Percentiles rank a stretch among this genome's conserved stretches.
Conservation (phyloP, 352 stramenopile species). For the Pythium insidiosum region DNA sequence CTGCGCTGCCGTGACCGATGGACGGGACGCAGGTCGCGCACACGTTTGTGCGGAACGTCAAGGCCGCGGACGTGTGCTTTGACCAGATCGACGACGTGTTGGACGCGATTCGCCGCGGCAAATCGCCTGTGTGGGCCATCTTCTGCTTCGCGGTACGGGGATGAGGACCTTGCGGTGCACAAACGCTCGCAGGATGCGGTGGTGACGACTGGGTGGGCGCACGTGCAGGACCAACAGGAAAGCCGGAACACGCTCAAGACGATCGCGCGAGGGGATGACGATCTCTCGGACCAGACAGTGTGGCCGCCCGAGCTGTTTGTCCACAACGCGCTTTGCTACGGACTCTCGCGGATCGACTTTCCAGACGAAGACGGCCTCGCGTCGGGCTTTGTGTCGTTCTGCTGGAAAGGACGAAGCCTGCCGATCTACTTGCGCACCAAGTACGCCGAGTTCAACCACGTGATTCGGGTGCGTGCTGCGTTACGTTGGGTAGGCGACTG, state of each 20-base stretch:
- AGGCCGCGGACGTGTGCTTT: conserved; percentile 71
- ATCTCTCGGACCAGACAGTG: conserved; percentile 56
- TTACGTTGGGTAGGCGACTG: background rate
- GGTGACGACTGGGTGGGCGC: background rate
- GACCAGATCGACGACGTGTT: conserved; percentile 68
- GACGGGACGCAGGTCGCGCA: conserved; percentile 50
- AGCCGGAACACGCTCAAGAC: conserved; percentile 77
- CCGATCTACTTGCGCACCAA: conserved; percentile 83
- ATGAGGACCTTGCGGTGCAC: background rate
- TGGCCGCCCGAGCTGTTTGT: conserved; percentile 78
- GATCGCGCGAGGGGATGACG: conserved; percentile 52
- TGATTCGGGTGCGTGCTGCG: conserved; percentile 70
- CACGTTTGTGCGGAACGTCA: conserved; percentile 80
- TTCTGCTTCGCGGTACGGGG: conserved; percentile 63
- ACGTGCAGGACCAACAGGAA: conserved; percentile 53
- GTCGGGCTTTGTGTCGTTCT: conserved; percentile 76
- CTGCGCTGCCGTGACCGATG: too few relatives aligned
- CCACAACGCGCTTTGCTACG: conserved; percentile 74
- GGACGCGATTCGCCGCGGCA: conserved; percentile 54
- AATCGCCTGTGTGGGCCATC: conserved; percentile 63
- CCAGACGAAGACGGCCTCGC: conserved; percentile 53
- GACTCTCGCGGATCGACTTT: conserved; percentile 63
- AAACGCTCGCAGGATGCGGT: background rate
- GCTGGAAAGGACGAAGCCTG: conserved; percentile 83
- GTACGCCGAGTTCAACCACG: conserved; percentile 85